phyloP scores from a whole-genome alignment of 345 rosid species.

The Eucalyptus sideroxylon region DNA sequence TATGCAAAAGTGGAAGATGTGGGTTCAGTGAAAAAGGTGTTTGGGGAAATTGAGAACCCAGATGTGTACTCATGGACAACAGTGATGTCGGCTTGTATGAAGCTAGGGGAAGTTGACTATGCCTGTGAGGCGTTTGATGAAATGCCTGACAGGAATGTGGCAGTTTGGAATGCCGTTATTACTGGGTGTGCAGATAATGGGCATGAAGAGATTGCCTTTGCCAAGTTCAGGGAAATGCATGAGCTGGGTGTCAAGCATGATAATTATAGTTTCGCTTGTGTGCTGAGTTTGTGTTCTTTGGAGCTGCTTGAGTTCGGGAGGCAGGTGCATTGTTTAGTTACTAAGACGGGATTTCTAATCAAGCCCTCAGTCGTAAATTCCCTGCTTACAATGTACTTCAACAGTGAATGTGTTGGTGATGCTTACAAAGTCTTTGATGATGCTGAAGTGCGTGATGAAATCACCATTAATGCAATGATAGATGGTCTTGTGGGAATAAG shows the following conservation, averaged over 20 bases:
- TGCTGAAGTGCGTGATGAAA: constrained; percentile 33
- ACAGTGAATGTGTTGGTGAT: constrained; percentile 10
- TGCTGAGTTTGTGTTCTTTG: constrained; percentile 42
- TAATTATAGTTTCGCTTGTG: constrained; percentile 55
- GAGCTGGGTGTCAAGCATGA: constrained; percentile 39
- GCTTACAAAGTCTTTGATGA: constrained; percentile 39
- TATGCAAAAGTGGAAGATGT: constrained; percentile 27
- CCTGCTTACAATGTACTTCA: constrained; percentile 59
- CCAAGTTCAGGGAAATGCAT: constrained; percentile 48
- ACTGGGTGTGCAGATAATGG: constrained; percentile 57
- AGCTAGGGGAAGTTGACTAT: constrained; percentile 30
- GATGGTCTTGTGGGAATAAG: constrained; percentile 38
- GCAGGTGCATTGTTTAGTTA: constrained; percentile 53
- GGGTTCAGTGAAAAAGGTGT: constrained; percentile 23
- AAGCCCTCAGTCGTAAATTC: constrained; percentile 49
- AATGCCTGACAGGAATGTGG: constrained; percentile 32
- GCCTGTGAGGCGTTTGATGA: constrained; percentile 47
- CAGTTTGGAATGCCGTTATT: constrained; percentile 68
- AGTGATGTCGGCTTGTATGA: constrained; percentile 28
- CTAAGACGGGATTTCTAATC: constrained; percentile 37
- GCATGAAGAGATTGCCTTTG: constrained; percentile 24
- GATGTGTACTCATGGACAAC: constrained; percentile 71
- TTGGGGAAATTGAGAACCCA: constrained; percentile 40
- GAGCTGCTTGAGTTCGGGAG: constrained; percentile 32
- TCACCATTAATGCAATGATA: constrained; percentile 64